Conservation (phyloP, 73 alveolate species). For the Paraurostyla sp. region DNA sequence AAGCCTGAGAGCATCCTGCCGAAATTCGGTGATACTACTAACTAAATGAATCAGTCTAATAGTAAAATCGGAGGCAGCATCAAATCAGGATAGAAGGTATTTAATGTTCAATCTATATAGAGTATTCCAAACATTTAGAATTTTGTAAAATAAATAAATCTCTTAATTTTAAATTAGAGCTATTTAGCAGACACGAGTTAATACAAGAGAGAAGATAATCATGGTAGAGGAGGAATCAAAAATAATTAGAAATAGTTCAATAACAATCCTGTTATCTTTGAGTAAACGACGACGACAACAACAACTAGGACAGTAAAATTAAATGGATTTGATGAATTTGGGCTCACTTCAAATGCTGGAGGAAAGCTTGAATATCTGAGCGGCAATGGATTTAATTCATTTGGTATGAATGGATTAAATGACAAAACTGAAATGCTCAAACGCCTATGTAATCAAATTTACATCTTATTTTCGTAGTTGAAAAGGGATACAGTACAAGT, state of each 20-base stretch:
- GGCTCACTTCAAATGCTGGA: no score
- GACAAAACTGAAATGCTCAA: constrained; percentile 23
- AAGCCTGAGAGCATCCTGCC: no score
- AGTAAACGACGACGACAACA: constrained; percentile 48
- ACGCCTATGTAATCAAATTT: neutral
- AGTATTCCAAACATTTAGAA: no score
- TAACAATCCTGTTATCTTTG: constrained; percentile 29
- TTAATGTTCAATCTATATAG: no score
- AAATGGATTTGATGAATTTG: neutral
- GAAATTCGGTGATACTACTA: no score
- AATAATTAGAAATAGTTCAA: neutral
- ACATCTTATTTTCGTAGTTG: neutral
- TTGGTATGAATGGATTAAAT: neutral
- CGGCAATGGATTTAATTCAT: neutral
- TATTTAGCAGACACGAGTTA: no score
- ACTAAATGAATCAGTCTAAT: no score
- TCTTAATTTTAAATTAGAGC: no score
- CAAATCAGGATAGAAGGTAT: no score
- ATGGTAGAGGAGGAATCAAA: neutral
- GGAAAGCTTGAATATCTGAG: no score
- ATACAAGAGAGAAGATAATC: neutral
- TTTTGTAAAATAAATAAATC: no score
- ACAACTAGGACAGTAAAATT: constrained; percentile 30
- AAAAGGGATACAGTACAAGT: neutral
- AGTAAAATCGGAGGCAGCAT: no score